A percentile compares a stretch with the other conserved stretches of the same genome.
phyloP scores from a whole-genome alignment of 305 asterid genomes.

The Fraxinus sp. region DNA sequence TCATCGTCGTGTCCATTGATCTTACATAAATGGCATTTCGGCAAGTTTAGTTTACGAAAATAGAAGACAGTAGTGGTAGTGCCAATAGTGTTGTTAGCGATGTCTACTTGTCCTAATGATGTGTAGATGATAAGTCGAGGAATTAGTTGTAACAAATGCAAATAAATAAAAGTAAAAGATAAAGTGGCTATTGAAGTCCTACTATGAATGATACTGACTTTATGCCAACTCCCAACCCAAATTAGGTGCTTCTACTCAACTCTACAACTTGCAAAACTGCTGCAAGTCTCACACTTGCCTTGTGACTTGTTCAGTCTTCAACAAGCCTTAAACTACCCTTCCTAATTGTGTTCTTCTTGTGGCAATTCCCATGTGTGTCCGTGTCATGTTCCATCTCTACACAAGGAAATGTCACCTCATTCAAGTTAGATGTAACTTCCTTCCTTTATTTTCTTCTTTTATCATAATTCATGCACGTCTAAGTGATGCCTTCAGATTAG shows the following conservation, averaged over 20 bases:
- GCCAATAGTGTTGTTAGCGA: background rate
- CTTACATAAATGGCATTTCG: too few relatives aligned
- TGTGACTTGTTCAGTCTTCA: background rate
- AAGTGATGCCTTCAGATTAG: background rate
- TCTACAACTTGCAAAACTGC: background rate
- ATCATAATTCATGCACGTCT: background rate
- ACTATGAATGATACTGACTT: background rate
- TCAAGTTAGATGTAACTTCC: background rate
- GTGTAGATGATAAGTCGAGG: background rate
- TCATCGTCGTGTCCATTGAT: background rate
- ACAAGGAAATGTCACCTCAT: background rate
- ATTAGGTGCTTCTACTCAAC: conserved; percentile 10
- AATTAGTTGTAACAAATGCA: conserved; percentile 3
- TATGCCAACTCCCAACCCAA: conserved; percentile 10
- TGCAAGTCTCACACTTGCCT: conserved; percentile 5
- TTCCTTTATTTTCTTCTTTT: background rate
- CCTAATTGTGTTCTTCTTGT: background rate
- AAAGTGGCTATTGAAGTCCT: background rate
- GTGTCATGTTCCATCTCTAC: background rate
- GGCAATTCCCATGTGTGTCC: background rate
- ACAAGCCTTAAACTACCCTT: conserved; percentile 1
- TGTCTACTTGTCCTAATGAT: background rate
- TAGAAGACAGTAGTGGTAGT: background rate
- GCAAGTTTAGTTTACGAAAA: too few relatives aligned
- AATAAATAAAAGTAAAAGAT: background rate